These are phyloP conservation scores for Grosmannia penicillata DNA, from an alignment of 2,329 filamentous ascomycete species.

Conservation along the genomic window DNA sequence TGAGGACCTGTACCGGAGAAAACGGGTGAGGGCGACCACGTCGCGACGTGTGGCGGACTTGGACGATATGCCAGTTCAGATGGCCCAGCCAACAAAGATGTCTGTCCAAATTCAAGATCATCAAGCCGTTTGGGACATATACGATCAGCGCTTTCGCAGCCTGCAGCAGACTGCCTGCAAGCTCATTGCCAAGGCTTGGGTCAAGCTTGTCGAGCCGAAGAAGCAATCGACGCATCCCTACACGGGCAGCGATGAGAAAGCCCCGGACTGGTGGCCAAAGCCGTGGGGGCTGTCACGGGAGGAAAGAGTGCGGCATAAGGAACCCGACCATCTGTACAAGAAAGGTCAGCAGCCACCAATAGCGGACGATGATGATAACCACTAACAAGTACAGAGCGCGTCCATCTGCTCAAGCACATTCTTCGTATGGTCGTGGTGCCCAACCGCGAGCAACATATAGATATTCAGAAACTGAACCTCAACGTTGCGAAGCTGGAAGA, in stretches of 20 bases:
- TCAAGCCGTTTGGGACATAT: slow-evolving; percentile 41
- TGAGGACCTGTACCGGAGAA: slow-evolving; percentile 20
- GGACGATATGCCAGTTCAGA: slow-evolving; percentile 24
- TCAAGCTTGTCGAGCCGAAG: slow-evolving; percentile 61
- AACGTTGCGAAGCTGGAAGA: slow-evolving; percentile 42
- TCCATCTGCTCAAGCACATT: slow-evolving; percentile 44
- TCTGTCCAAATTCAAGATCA: slow-evolving; percentile 38
- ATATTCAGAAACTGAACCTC: slow-evolving; percentile 37
- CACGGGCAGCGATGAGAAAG: slow-evolving; percentile 45
- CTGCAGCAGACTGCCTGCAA: slow-evolving; percentile 61
- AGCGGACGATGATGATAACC: neutral
- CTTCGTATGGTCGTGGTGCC: slow-evolving; percentile 41
- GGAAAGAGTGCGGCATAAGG: slow-evolving; percentile 48
- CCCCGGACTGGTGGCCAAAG: slow-evolving; percentile 54
- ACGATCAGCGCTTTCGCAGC: slow-evolving; percentile 45
- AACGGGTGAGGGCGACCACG: slow-evolving; percentile 17
- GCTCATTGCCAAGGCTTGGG: slow-evolving; percentile 59
- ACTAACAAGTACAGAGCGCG: slow-evolving; percentile 41
- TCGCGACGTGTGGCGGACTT: slow-evolving; percentile 22
- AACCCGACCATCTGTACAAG: slow-evolving; percentile 60
- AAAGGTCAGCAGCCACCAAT: slow-evolving; percentile 30
- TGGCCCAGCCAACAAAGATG: slow-evolving; percentile 21
- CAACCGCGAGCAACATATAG: slow-evolving; percentile 29
- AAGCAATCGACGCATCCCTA: slow-evolving; percentile 66
- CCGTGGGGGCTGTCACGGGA: slow-evolving; percentile 33